A percentile compares a stretch with the other conserved stretches of the same genome.
phyloP scores from a whole-genome alignment of 176 grass and related monocot species.

The Aechmea fasciata region DNA sequence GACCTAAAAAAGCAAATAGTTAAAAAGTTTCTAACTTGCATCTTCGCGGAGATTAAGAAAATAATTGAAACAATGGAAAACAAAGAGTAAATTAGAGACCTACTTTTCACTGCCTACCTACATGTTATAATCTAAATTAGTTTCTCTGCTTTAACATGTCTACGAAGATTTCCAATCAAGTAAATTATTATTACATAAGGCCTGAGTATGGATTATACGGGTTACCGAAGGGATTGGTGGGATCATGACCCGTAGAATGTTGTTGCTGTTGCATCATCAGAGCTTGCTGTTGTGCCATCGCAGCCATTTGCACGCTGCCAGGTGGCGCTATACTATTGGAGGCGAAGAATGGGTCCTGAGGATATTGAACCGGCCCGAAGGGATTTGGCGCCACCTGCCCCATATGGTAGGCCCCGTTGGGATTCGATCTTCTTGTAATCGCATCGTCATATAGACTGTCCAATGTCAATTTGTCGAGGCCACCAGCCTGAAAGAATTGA shows the following conservation, averaged over 20 bases:
- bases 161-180: too few relatives aligned
- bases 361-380: neutral
- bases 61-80: too few relatives aligned
- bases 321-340: conserved; percentile 1
- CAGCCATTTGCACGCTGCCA: conserved; percentile 8
- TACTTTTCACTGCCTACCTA: too few relatives aligned
- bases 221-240: conserved; percentile 12
- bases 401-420: neutral
- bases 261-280: conserved; percentile 12
- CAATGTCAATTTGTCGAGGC: conserved; percentile 12
- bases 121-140: too few relatives aligned
- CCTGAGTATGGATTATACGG: conserved; percentile 11
- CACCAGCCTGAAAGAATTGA: conserved; percentile 11
- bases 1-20: too few relatives aligned
- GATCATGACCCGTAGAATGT: conserved; percentile 1
- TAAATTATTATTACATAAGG: too few relatives aligned
- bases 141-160: too few relatives aligned
- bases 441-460: conserved; percentile 15
- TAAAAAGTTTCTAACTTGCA: too few relatives aligned
- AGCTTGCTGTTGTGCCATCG: conserved; percentile 11
- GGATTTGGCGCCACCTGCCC: conserved; percentile 9
- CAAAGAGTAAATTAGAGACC: too few relatives aligned
- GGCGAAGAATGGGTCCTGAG: conserved; percentile 1
- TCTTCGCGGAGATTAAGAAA: too few relatives aligned
- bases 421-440: conserved; percentile 1